Base-by-base conservation (phyloP, 2,329 filamentous ascomycete species). In the Fusarium transvaalense region DNA sequence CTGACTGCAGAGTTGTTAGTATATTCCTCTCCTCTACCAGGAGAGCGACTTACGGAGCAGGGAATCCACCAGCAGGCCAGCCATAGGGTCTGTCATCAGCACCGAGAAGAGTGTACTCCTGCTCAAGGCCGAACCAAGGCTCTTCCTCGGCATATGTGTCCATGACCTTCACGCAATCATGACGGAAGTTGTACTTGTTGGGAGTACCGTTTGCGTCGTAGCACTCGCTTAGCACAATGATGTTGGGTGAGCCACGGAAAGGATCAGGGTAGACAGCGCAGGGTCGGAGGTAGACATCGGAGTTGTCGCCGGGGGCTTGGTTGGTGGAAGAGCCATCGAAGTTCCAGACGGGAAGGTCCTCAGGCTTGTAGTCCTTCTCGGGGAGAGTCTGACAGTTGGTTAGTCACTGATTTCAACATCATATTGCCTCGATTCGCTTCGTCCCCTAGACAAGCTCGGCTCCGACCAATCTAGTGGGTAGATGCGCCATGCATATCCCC, bases 161-260 rank as follows among this genome's bases (percentile, higher is more conserved):
- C 93, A 98, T 97, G 76, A 97, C 86, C 82, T 96, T 91, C 78
- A 89, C 89, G 77, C 90, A 92, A 78, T 98, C 95, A 80, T 97
- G 92, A 74, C 96, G 93, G 90, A 91, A 92, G 91, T 99, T 99
- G 91, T 89, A 98, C 83, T 97, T 94, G 90, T 98, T 99, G 82
- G 96, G 96, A 68, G 90, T 93, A 78, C 94, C 94, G 82, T n/a
- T n/a, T n/a, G n/a, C n/a, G n/a, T n/a, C n/a, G n/a, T n/a, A n/a
- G n/a, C n/a, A n/a, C n/a, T n/a, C n/a, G n/a, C n/a, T n/a, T n/a
- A n/a, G 91, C 76, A 98, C 95, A 75, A 97, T 89, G 81, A 97
- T 91, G 87, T 97, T 97, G 83, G 94, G 92, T 64, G 89, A 89
- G 66, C 89, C 88, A 74, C 94, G 92, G 91, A 97, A 95, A 64